These are phyloP conservation scores for Paecilomyces variotii DNA, from an alignment of 2,329 filamentous ascomycete species.

Conservation along the genomic window DNA sequence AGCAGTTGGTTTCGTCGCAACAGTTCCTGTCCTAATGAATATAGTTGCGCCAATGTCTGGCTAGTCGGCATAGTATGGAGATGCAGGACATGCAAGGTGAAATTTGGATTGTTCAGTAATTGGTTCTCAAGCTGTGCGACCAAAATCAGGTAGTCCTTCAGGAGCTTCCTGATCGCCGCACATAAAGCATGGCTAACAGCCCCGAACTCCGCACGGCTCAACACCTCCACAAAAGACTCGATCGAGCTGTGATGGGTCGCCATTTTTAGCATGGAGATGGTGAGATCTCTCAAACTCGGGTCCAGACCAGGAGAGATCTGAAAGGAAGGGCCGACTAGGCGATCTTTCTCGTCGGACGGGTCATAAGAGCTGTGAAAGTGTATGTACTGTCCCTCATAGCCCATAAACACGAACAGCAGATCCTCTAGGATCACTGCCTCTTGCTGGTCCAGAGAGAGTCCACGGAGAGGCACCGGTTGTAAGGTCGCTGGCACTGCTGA, in stretches of 20 bases:
- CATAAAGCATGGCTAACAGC: slow-evolving; percentile 93
- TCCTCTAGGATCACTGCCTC: slow-evolving; percentile 86
- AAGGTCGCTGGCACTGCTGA: slow-evolving; percentile 62
- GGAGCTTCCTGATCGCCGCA: slow-evolving; percentile 80
- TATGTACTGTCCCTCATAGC: slow-evolving; percentile 96
- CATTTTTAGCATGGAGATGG: slow-evolving; percentile 83
- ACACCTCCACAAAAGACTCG: slow-evolving; percentile 87
- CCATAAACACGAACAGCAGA: slow-evolving; percentile 92
- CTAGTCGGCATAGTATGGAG: slow-evolving; percentile 83
- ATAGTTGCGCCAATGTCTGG: slow-evolving; percentile 86
- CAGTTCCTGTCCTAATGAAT: slow-evolving; percentile 78
- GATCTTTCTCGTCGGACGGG: slow-evolving; percentile 75
- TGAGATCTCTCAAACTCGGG: slow-evolving; percentile 81
- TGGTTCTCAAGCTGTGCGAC: slow-evolving; percentile 91
- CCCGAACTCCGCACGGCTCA: slow-evolving; percentile 87
- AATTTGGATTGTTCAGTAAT: slow-evolving; percentile 76
- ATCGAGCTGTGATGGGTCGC: slow-evolving; percentile 88
- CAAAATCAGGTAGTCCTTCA: slow-evolving; percentile 90
- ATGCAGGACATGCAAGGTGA: slow-evolving; percentile 89
- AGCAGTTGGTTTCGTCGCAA: slow-evolving; percentile 80
- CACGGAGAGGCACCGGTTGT: slow-evolving; percentile 59
- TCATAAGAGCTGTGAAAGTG: slow-evolving; percentile 78
- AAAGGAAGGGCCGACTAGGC: slow-evolving; percentile 73
- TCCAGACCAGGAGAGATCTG: slow-evolving; percentile 76
- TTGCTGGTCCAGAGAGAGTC: slow-evolving; percentile 70